phyloP scores from a whole-genome alignment of 345 rosid species.

The Populus tremula region DNA sequence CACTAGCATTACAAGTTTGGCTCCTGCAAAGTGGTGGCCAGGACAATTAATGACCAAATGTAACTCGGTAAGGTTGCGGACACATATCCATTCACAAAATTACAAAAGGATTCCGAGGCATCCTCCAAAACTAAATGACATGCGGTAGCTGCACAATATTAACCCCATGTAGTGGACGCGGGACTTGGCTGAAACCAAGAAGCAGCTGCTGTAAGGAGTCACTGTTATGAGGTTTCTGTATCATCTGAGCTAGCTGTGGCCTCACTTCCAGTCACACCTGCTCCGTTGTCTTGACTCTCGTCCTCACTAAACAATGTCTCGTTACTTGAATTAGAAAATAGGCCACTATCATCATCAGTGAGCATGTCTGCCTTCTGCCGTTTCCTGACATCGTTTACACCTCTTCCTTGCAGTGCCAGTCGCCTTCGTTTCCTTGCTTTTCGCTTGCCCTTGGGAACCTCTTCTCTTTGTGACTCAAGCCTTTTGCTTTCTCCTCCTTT shows the following conservation, averaged over 20 bases:
- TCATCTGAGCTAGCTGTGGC: slow-evolving; percentile 66
- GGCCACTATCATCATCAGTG: slow-evolving; percentile 50
- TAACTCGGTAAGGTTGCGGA: background rate
- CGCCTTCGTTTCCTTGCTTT: slow-evolving; percentile 84
- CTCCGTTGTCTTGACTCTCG: slow-evolving; percentile 43
- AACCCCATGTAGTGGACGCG: background rate
- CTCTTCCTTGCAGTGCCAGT: slow-evolving; percentile 74
- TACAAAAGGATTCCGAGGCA: background rate
- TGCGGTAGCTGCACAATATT: background rate
- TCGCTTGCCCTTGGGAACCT: slow-evolving; percentile 89
- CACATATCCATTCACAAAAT: background rate
- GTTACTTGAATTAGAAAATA: slow-evolving; percentile 63
- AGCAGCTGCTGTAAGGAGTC: background rate
- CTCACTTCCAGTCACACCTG: slow-evolving; percentile 36
- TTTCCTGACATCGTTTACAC: slow-evolving; percentile 61
- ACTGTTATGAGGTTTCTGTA: slow-evolving; percentile 28
- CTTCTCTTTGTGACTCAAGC: slow-evolving; percentile 69
- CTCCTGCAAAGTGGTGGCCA: background rate
- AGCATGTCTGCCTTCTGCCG: slow-evolving; percentile 45
- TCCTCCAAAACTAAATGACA: background rate
- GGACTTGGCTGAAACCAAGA: slow-evolving; percentile 2
- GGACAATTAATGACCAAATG: background rate
- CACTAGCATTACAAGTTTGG: slow-evolving; percentile 13
- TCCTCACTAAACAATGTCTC: slow-evolving; percentile 77
- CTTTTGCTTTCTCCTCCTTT: slow-evolving; percentile 47